These are phyloP conservation scores for Sanghuangporus sanghuang DNA, from an alignment of 1,284 basidiomycete species.

Conservation along the genomic window DNA sequence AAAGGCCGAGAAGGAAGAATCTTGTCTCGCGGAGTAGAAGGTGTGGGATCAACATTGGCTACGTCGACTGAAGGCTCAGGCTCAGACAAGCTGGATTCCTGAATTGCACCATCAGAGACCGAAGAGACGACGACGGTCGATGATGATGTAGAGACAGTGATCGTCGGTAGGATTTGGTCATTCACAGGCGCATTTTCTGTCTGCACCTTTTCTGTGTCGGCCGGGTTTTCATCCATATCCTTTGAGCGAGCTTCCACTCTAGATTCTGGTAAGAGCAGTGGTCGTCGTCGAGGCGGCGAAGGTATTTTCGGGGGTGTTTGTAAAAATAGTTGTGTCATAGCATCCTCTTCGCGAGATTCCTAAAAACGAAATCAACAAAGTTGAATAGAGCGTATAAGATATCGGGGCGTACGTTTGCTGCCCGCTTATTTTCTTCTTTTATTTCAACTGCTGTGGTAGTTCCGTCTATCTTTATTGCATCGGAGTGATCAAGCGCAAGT, in stretches of 20 bases:
- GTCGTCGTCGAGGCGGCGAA: background rate
- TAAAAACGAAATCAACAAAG: background rate
- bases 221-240: background rate
- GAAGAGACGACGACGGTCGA: background rate
- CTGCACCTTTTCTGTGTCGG: background rate
- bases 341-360: background rate
- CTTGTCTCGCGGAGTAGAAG: background rate
- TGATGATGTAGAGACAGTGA: background rate
- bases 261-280: background rate
- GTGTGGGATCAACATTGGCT: background rate
- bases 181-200: background rate
- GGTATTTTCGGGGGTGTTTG: background rate
- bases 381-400: background rate
- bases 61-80: background rate
- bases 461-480: background rate
- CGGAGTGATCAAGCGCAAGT: background rate
- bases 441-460: background rate
- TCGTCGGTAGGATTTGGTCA: background rate
- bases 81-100: background rate
- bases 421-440: background rate
- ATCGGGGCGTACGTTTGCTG: background rate
- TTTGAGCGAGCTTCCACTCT: background rate
- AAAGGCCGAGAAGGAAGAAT: conserved; percentile 2
- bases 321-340: background rate
- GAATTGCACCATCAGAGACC: background rate